Conservation (phyloP, 2,329 filamentous ascomycete genomes). For the Aspergillus uvarum region DNA sequence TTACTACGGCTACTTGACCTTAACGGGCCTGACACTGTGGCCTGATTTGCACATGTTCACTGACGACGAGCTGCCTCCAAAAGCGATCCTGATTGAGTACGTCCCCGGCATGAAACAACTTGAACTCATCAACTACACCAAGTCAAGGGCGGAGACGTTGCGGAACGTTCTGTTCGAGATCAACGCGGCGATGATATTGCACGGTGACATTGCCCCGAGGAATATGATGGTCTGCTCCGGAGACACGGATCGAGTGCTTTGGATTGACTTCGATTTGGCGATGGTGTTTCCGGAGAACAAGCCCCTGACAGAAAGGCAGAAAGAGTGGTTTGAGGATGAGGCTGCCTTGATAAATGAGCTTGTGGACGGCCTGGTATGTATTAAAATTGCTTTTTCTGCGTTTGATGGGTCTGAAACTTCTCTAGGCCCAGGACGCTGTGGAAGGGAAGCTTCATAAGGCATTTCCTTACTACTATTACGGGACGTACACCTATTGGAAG, state of each 20-base stretch:
- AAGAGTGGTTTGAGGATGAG: no score
- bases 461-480: no score
- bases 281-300: no score
- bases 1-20: slow-evolving; percentile 17
- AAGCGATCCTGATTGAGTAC: slow-evolving; percentile 20
- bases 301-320: no score
- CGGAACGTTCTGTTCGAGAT: not conserved
- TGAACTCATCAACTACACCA: not conserved
- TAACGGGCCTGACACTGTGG: slow-evolving; percentile 12
- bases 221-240: not conserved
- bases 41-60: slow-evolving; percentile 16
- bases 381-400: no score
- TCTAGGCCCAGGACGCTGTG: no score
- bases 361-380: no score
- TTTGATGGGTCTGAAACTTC: no score
- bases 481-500: no score
- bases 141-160: not conserved
- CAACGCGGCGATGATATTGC: not conserved
- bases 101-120: slow-evolving; percentile 12
- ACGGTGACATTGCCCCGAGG: not conserved
- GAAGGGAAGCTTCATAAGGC: no score
- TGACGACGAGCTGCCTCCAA: slow-evolving; percentile 16
- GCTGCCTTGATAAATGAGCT: no score
- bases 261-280: not conserved
- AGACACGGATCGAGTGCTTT: not conserved